Evolutionary conservation across 1,139 yeast species (phyloP).

Genomic region (Zygosaccharomyces sapae): DNA sequence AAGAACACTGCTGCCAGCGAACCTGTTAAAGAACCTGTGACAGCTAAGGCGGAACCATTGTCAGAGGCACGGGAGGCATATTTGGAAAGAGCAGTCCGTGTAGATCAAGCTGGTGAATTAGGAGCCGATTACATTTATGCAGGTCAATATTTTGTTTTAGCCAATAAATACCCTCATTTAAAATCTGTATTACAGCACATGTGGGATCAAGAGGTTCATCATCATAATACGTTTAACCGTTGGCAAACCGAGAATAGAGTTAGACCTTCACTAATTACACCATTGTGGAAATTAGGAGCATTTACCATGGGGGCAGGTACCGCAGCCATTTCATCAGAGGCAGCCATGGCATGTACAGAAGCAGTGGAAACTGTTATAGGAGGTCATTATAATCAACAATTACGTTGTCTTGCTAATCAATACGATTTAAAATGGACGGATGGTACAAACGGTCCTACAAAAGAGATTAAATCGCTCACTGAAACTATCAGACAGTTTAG

Average conservation of each 20-base stretch:
- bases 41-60: constrained; percentile 33
- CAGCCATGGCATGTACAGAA: constrained; percentile 99
- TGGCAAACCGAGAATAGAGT: constrained; percentile 75
- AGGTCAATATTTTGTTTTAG: constrained; percentile 81
- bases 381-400: constrained; percentile 86
- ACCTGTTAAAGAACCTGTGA: constrained; percentile 6
- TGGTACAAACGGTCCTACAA: constrained; percentile 40
- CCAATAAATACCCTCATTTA: constrained; percentile 64
- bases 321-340: constrained; percentile 83
- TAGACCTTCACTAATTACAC: constrained; percentile 86
- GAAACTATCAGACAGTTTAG: constrained; percentile 69
- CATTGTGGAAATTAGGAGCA: constrained; percentile 92
- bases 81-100: constrained; percentile 74
- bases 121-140: constrained; percentile 93
- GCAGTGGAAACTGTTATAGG: constrained; percentile 99
- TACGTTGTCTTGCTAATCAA: constrained; percentile 67
- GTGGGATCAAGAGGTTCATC: constrained; percentile 98
- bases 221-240: constrained; percentile 76
- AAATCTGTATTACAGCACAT: constrained; percentile 77
- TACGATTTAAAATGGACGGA: constrained; percentile 47
- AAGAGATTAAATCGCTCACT: constrained; percentile 58
- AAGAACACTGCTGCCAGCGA: constrained; percentile 8
- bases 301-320: constrained; percentile 82
- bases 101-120: constrained; percentile 98
- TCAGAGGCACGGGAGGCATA: constrained; percentile 64